Evolutionary conservation across 139 green algal species (phyloP).

Genomic region (Chlorella sp.): DNA sequence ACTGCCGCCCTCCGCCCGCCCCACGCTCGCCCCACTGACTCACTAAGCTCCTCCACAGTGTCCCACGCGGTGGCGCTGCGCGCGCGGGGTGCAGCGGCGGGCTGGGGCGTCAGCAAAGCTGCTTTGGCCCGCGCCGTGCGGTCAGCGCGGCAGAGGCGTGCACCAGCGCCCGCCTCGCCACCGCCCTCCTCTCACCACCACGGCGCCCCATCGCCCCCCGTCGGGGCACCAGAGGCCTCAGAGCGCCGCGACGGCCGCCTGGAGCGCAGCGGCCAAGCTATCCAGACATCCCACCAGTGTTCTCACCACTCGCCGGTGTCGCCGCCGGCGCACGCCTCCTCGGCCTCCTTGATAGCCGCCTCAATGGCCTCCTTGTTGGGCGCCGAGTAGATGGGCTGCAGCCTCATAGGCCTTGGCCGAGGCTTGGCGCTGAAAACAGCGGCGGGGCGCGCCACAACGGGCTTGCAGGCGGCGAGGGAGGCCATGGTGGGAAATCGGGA

Average conservation of each 20-base stretch:
- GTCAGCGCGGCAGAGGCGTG: no score
- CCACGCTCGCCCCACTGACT: no score
- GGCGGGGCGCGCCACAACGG: neutral
- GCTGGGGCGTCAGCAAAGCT: neutral
- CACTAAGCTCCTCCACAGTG: constrained; percentile 49
- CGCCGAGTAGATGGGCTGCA: constrained; percentile 1
- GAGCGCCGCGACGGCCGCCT: no score
- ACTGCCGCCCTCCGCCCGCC: no score
- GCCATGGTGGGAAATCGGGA: neutral
- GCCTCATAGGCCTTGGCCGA: neutral
- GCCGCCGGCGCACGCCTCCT: constrained; percentile 33
- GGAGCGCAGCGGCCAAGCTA: no score
- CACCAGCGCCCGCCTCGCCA: no score
- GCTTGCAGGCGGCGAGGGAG: neutral
- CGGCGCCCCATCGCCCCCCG: no score
- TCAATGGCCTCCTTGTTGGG: constrained; percentile 36
- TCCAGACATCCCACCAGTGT: no score
- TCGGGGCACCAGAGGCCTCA: no score
- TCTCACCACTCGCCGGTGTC: constrained; percentile 42
- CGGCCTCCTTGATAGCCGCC: constrained; percentile 32
- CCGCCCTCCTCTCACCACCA: no score
- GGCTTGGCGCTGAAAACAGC: neutral
- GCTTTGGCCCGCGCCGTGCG: no score
- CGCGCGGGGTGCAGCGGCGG: neutral
- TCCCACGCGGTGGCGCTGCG: constrained; percentile 48